phyloP scores from a whole-genome alignment of 1,284 basidiomycete species.

The Malassezia nana region DNA sequence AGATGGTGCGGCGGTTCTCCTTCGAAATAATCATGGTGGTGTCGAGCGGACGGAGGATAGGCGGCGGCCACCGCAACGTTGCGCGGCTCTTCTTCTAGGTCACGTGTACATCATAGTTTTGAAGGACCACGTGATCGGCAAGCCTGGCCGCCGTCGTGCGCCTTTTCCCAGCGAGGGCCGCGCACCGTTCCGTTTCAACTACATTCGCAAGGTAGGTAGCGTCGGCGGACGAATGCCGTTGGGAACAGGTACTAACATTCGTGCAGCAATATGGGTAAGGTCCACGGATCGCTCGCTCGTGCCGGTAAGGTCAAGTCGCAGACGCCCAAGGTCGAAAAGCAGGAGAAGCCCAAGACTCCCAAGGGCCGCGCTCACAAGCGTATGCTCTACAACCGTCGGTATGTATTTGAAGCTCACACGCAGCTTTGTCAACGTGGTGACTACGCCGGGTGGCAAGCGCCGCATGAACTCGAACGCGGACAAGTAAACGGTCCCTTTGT shows the following conservation, averaged over 20 bases:
- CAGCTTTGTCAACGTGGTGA: slow-evolving; percentile 89
- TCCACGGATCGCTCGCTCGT: slow-evolving; percentile 99
- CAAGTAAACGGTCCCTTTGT: slow-evolving; percentile 45
- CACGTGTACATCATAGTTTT: slow-evolving; percentile 14
- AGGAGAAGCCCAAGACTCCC: slow-evolving; percentile 94
- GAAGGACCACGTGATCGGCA: slow-evolving; percentile 3
- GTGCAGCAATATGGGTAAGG: slow-evolving; percentile 54
- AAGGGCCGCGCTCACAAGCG: slow-evolving; percentile 96
- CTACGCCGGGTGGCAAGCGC: slow-evolving; percentile 82
- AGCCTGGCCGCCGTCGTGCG: not conserved
- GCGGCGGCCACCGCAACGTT: too few species aligned
- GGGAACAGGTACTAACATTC: slow-evolving; percentile 5
- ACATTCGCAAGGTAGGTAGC: slow-evolving; percentile 14
- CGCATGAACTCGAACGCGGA: slow-evolving; percentile 59
- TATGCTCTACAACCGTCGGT: slow-evolving; percentile 86
- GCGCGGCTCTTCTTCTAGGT: slow-evolving; percentile 6
- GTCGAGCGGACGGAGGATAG: not conserved
- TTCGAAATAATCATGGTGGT: slow-evolving; percentile 46
- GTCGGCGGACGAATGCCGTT: too few species aligned
- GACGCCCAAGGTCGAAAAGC: slow-evolving; percentile 78
- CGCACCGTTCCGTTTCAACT: slow-evolving; percentile 7
- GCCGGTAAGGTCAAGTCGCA: slow-evolving; percentile 99
- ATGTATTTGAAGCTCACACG: slow-evolving; percentile 41
- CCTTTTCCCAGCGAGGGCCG: slow-evolving; percentile 1
- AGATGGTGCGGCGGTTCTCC: slow-evolving; percentile 48